Percentiles rank a stretch among this genome's conserved stretches.
Evolutionary conservation across 73 alveolate genomes (phyloP).

Genomic region (Tetrahymena borealis): DNA sequence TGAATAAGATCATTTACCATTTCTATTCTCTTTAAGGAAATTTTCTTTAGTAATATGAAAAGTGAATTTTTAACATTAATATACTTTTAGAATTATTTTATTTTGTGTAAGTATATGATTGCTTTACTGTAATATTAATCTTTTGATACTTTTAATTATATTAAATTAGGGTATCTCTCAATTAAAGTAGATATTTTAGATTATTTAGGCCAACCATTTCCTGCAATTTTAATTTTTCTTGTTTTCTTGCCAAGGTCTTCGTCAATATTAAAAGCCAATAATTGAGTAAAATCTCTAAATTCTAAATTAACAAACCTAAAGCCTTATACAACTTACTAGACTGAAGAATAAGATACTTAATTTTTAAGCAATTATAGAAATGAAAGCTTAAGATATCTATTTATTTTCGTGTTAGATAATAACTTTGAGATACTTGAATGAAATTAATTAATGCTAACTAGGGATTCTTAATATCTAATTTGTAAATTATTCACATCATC

Average conservation of each 20-base stretch:
- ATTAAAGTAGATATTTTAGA: no score
- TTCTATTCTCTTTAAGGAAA: background rate
- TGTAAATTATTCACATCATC: background rate
- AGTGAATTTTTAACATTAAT: background rate
- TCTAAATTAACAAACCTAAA: no score
- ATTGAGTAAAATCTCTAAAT: no score
- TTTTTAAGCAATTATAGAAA: no score
- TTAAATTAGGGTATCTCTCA: no score
- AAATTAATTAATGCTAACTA: background rate
- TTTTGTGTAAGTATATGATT: background rate
- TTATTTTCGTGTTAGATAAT: background rate
- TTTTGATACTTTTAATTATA: no score
- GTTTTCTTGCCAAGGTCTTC: no score
- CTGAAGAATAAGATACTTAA: no score
- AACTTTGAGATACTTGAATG: background rate
- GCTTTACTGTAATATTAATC: background rate
- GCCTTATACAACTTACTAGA: no score
- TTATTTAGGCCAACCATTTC: no score
- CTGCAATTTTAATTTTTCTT: no score
- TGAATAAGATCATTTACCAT: background rate
- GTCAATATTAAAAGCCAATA: no score
- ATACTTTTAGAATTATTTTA: background rate
- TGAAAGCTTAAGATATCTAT: background rate
- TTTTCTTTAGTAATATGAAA: background rate
- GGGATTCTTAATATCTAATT: background rate